Evolutionary conservation across 2,329 filamentous ascomycete species (phyloP), one percentile per base, ranked within the genome.

Genomic region (Colletotrichum phormii): DNA sequence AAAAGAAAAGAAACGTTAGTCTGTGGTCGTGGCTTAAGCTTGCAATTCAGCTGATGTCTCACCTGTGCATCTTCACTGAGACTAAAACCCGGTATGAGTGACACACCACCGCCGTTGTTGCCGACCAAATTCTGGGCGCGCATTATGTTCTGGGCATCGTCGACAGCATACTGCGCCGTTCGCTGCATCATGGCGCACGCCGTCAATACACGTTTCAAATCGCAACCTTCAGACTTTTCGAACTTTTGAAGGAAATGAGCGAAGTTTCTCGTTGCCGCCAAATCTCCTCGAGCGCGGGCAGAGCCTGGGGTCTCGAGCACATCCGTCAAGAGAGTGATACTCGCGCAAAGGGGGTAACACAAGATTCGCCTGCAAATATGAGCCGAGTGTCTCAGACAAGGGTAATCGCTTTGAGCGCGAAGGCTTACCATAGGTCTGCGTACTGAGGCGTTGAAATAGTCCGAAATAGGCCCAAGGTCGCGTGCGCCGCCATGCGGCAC

Each of bases 211-310:
- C 62, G 66, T 15, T 63, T 64, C 24, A 73, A 46, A n/a, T 69
- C 65, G 22, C 73, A 75, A 1, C 58, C 54, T 42, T 75, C 65
- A 5, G 67, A 58, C 7, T 59, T 65, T 53, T 75, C 65, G 6
- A 73, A 73, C 24, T 53, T 70, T n/a, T 75, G 65, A 29, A 75
- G 59, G 54, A 75, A 75, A 11, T 59, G 51, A 2, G 71, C 65
- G 26, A 75, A 73, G 2, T 59, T 71, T 42, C 71, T 58, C 3
- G 67, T 73, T 3, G 71, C 55, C 11, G 62, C 62, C 15, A 75
- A 13, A 33, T 73, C 70, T 26, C 42, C 65, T 9, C 66, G 71
- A 18, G 71, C 53, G 13, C 62, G 65, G 3, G 61, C n/a, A 8
- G 57, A 64, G 4, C 46, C 63, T 22, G 66, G 71, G n/a, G 64